Conservation (phyloP, 768 basidiomycete species). For the Mycena epipterygia region DNA sequence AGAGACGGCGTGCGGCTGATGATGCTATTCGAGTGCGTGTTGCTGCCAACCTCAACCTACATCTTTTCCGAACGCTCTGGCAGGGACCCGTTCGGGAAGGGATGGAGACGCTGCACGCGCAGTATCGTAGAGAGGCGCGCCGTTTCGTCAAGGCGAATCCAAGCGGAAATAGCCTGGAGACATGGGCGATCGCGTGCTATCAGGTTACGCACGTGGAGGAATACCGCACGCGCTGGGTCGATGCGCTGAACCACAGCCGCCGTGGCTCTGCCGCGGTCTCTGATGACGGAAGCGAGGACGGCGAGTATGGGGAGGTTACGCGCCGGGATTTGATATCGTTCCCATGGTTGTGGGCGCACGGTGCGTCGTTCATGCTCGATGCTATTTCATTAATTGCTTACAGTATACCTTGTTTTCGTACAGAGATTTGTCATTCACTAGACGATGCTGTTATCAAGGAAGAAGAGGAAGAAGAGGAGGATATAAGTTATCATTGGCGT, state of each 20-base stretch:
- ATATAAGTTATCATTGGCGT: conserved; percentile 9
- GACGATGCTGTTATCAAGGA: conserved; percentile 28
- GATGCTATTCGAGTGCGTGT: conserved; percentile 31
- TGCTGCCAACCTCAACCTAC: not conserved
- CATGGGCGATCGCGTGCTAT: conserved; percentile 34
- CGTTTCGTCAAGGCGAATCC: conserved; percentile 32
- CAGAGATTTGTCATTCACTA: conserved; percentile 26
- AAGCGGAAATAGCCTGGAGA: conserved; percentile 1
- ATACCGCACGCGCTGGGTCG: conserved; percentile 18
- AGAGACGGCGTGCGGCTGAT: conserved; percentile 27
- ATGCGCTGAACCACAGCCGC: conserved; percentile 32
- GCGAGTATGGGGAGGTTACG: conserved; percentile 25
- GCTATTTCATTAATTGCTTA: not conserved
- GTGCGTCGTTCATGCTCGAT: not conserved
- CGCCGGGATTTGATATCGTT: conserved; percentile 33
- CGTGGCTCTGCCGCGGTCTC: conserved; percentile 27
- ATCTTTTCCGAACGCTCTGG: not conserved
- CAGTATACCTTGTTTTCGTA: not conserved
- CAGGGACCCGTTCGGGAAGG: conserved; percentile 36
- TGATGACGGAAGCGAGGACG: conserved; percentile 28
- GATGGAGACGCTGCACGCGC: conserved; percentile 12
- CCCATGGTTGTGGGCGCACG: conserved; percentile 37
- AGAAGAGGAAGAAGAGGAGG: conserved; percentile 33
- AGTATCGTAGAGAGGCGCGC: conserved; percentile 22
- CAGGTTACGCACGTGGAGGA: conserved; percentile 26